Percentiles rank a stretch among this genome's conserved stretches.
Conservation (phyloP, 2,329 filamentous ascomycete genomes). For the Ciborinia camelliae region DNA sequence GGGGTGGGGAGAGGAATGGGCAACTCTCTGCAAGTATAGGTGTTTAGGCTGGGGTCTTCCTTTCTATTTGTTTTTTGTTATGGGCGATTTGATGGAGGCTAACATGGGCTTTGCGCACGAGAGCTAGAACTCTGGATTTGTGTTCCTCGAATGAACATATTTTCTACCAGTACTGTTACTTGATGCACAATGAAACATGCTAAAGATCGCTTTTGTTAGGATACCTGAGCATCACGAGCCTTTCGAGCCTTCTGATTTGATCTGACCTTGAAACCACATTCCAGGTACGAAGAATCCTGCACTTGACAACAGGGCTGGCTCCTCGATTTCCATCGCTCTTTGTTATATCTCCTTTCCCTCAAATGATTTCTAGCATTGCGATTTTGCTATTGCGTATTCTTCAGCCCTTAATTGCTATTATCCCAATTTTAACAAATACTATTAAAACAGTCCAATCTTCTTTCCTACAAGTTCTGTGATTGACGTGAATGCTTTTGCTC, state of each 20-base stretch:
- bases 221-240: slow-evolving; percentile 11
- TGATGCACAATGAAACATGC: slow-evolving; percentile 20
- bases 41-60: slow-evolving; percentile 35
- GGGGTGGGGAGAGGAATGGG: slow-evolving; percentile 36
- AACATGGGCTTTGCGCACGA: slow-evolving; percentile 37
- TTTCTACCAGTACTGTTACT: slow-evolving; percentile 15
- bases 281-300: slow-evolving; percentile 10
- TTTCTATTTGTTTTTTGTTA: slow-evolving; percentile 22
- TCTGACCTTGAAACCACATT: slow-evolving; percentile 7
- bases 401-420: not conserved
- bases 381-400: not conserved
- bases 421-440: not conserved
- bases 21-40: slow-evolving; percentile 38
- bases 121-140: slow-evolving; percentile 24
- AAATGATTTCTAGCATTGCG: not conserved
- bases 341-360: not conserved
- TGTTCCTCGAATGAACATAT: slow-evolving; percentile 27
- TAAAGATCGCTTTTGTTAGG: slow-evolving; percentile 22
- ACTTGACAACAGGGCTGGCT: not conserved
- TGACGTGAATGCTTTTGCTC: slow-evolving; percentile 67
- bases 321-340: not conserved
- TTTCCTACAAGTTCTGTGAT: slow-evolving; percentile 57
- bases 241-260: not conserved
- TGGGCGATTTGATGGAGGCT: slow-evolving; percentile 41
- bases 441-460: slow-evolving; percentile 30